Conservation (phyloP, 148 eudicot genomes). For the Rheum nobile region DNA sequence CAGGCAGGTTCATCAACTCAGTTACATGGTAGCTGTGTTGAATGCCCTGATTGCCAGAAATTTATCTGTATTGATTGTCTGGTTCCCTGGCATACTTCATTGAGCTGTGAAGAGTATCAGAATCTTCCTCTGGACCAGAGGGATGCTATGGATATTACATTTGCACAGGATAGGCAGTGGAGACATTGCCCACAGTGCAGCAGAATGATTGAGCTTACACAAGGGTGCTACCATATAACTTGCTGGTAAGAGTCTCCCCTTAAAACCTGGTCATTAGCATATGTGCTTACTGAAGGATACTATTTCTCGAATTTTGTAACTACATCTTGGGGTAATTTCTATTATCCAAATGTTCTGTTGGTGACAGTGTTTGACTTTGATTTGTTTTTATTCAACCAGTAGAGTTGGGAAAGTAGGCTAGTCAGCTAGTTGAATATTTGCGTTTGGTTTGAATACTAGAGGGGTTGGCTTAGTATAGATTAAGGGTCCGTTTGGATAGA, state of each 20-base stretch:
- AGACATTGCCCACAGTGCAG: conserved; percentile 61
- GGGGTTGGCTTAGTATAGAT: too few species aligned
- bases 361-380: neutral
- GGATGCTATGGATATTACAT: conserved; percentile 35
- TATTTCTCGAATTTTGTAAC: too few species aligned
- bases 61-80: conserved; percentile 51
- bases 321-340: too few species aligned
- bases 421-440: too few species aligned
- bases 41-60: conserved; percentile 58
- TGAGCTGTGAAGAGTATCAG: conserved; percentile 67
- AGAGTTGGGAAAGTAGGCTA: too few species aligned
- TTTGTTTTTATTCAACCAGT: too few species aligned
- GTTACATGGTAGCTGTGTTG: conserved; percentile 37
- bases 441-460: neutral
- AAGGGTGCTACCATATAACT: conserved; percentile 61
- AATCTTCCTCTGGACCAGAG: conserved; percentile 46
- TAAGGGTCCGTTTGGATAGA: too few species aligned
- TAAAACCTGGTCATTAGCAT: neutral
- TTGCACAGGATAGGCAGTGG: conserved; percentile 51
- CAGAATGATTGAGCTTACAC: conserved; percentile 50
- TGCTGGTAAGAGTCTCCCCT: conserved; percentile 43
- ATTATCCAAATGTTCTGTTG: neutral
- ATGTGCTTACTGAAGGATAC: too few species aligned
- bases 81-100: conserved; percentile 63
- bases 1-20: conserved; percentile 45